A percentile compares a stretch with the other conserved stretches of the same genome.
phyloP scores from a whole-genome alignment of 2,329 filamentous ascomycete genomes.

The Trichoderma sp. region DNA sequence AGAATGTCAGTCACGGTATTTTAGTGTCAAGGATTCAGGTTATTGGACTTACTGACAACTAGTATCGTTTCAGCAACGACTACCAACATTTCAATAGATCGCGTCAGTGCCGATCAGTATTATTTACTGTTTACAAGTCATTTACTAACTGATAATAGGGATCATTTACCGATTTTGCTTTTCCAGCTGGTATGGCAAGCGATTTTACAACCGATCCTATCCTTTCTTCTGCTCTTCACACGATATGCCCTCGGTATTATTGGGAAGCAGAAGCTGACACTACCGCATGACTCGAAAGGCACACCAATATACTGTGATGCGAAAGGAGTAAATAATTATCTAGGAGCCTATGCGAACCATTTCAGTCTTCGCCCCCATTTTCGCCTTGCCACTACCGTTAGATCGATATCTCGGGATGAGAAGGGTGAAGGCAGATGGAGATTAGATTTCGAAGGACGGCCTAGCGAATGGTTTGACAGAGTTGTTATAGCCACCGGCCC shows the following conservation, averaged over 20 bases:
- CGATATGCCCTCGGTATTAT: not conserved
- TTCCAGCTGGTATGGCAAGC: constrained; percentile 35
- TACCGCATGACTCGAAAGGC: constrained; percentile 16
- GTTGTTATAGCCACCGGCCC: constrained; percentile 45
- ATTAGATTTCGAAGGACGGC: constrained; percentile 36
- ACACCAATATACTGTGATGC: constrained; percentile 35
- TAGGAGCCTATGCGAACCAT: constrained; percentile 43
- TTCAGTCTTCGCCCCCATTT: constrained; percentile 39
- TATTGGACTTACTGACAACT: not conserved
- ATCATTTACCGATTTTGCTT: constrained; percentile 42
- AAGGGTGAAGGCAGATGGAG: constrained; percentile 34
- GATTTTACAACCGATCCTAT: not conserved
- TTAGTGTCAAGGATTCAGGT: not conserved
- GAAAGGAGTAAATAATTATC: constrained; percentile 39
- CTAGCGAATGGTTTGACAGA: constrained; percentile 43
- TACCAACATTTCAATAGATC: constrained; percentile 35
- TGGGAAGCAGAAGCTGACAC: not conserved
- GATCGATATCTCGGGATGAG: constrained; percentile 30
- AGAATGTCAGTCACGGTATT: constrained; percentile 36
- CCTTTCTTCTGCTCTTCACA: not conserved
- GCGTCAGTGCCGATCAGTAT: constrained; percentile 27
- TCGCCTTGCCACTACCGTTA: constrained; percentile 37
- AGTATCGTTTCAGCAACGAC: constrained; percentile 33
- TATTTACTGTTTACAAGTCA: not conserved
- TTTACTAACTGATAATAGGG: not conserved